phyloP scores from a whole-genome alignment of 495 filamentous ascomycete genomes.

The Talaromyces nanjingensis region DNA sequence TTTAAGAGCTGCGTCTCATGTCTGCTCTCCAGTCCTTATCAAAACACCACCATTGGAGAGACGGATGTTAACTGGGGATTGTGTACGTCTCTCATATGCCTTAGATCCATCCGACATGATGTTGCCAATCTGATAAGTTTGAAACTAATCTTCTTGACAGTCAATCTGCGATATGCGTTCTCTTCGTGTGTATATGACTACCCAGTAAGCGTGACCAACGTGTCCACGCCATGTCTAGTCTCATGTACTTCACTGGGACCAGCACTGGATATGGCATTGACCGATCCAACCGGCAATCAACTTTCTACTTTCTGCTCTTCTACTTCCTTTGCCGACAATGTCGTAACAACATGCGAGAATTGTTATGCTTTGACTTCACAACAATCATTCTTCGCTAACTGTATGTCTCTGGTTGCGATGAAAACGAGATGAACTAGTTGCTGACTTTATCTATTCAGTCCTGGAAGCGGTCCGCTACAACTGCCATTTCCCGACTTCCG shows the following conservation, averaged over 20 bases:
- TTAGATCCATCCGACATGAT: not conserved
- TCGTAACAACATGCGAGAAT: constrained; percentile 33
- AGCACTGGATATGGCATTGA: constrained; percentile 28
- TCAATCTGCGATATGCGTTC: constrained; percentile 44
- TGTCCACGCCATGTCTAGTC: constrained; percentile 36
- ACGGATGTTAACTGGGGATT: constrained; percentile 55
- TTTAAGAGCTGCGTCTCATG: constrained; percentile 57
- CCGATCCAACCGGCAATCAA: constrained; percentile 21
- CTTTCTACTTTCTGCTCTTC: constrained; percentile 28
- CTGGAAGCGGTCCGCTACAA: constrained; percentile 44
- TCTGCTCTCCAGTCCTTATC: constrained; percentile 46
- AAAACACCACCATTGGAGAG: constrained; percentile 37
- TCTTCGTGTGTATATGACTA: constrained; percentile 39
- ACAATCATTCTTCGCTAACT: constrained; percentile 44
- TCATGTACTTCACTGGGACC: constrained; percentile 29
- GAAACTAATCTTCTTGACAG: constrained; percentile 17
- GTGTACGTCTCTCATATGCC: constrained; percentile 33
- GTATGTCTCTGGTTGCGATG: constrained; percentile 22
- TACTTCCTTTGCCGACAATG: constrained; percentile 33
- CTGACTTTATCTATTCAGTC: constrained; percentile 22
- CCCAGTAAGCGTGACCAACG: constrained; percentile 26
- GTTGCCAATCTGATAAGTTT: not conserved
- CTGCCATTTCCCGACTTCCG: constrained; percentile 35
- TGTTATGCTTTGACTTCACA: constrained; percentile 39
- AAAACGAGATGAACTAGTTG: not conserved